These are phyloP conservation scores for Penicillium tannophilum DNA, from an alignment of 495 filamentous ascomycete genomes.

Conservation along the genomic window DNA sequence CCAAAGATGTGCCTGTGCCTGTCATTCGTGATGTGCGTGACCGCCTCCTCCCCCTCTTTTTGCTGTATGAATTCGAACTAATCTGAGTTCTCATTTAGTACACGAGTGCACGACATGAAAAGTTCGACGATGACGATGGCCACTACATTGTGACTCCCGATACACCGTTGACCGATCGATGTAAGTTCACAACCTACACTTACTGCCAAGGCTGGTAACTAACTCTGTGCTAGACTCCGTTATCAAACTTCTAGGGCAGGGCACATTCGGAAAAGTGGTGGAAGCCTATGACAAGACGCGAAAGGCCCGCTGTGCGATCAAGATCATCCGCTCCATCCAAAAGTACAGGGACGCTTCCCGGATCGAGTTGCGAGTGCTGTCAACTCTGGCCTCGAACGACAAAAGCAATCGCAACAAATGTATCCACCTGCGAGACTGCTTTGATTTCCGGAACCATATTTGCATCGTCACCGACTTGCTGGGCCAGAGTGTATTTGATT, in stretches of 20 bases:
- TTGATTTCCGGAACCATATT: constrained; percentile 96
- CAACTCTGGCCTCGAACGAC: constrained; percentile 88
- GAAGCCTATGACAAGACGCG: constrained; percentile 80
- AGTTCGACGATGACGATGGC: constrained; percentile 92
- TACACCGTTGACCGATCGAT: constrained; percentile 81
- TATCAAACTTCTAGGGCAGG: constrained; percentile 85
- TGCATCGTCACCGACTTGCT: constrained; percentile 98
- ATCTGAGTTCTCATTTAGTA: constrained; percentile 34
- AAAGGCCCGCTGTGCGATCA: constrained; percentile 83
- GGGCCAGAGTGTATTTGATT: constrained; percentile 97
- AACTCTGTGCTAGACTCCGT: constrained; percentile 68
- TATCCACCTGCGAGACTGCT: constrained; percentile 95
- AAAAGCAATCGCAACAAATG: constrained; percentile 91
- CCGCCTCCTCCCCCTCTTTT: constrained; percentile 7
- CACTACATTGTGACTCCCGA: constrained; percentile 92
- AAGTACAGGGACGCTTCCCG: constrained; percentile 97
- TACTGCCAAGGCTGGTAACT: constrained; percentile 4
- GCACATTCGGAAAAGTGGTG: constrained; percentile 97
- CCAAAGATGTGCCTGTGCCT: constrained; percentile 83
- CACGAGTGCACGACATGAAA: constrained; percentile 50
- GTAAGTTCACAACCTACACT: constrained; percentile 55
- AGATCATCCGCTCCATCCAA: constrained; percentile 96
- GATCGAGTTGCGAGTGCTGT: constrained; percentile 90
- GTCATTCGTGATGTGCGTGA: constrained; percentile 79
- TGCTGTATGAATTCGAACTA: constrained; percentile 12